Base-by-base conservation (phyloP, 345 rosid species). In the Passiflora organensis region DNA sequence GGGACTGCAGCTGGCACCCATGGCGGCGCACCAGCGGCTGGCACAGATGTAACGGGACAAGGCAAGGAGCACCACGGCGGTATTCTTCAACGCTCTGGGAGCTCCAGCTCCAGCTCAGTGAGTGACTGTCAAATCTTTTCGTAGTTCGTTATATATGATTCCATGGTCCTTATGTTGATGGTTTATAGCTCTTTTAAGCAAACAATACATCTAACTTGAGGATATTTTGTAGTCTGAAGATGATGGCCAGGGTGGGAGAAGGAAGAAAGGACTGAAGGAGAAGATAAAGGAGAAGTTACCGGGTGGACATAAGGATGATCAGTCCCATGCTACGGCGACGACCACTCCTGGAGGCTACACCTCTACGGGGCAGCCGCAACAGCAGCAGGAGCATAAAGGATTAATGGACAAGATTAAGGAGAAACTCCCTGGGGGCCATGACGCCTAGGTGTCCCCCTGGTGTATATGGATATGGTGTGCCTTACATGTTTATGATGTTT, bases 241-340 rank as follows among this genome's bases (percentile, higher is more conserved):
- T 47, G 51, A 47, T 11, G 51, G 51, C 1, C 51, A 47, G 8
- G 51, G 51, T 18, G 51, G 51, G 51, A 47, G 51, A 13, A 47
- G 51, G 28, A 47, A 47, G 51, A 48, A 48, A 10, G 51, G 51
- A 28, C 2, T 48, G 6, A 48, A 6, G 51, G 51, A 48, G 51
- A 48, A 48, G 51, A 21, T 48, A 1, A 48, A 48, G 51, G 51
- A 48, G 51, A 48, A 48, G 51, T 9, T 48, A 5, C 51, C 28
- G 10, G 51, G 51, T 1, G 13, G 28, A 0, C 51, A 48, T 15
- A 41, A 41, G 34, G 34, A 28, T 3, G 34, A 28, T 2, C 3
- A 2, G 34, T 8, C 34, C 8, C 34, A 28, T 28, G 34, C 34
- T 28, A 28, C 34, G 3, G 3, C 34, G 3, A 8, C 34, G 5